Conservation (phyloP, 2,329 filamentous ascomycete species). For the Colletotrichum orchidophilum region DNA sequence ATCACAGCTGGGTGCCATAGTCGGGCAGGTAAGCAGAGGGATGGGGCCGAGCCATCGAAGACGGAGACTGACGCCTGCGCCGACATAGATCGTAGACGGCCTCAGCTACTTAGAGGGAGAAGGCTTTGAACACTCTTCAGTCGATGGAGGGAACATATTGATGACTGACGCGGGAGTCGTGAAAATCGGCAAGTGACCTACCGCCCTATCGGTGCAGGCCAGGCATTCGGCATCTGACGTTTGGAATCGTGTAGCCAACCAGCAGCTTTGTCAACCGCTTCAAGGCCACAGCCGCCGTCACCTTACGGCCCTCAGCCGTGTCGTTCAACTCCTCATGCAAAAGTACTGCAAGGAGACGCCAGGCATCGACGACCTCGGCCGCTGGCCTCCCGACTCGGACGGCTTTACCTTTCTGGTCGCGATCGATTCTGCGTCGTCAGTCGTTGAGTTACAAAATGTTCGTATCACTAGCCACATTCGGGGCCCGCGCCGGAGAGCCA, state of each 20-base stretch:
- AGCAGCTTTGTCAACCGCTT: background rate
- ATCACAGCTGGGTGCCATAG: background rate
- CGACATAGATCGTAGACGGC: background rate
- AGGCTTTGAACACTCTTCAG: background rate
- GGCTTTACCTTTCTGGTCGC: background rate
- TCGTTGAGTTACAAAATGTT: background rate
- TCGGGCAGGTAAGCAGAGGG: background rate
- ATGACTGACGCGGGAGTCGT: background rate
- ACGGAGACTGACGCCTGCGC: background rate
- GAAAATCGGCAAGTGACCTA: background rate
- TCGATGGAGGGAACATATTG: background rate
- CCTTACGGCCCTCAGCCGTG: background rate
- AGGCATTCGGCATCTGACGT: background rate
- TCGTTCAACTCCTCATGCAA: background rate
- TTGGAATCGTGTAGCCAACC: background rate
- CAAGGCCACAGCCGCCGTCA: background rate
- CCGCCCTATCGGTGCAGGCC: no score
- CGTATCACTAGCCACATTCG: background rate
- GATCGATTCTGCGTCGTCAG: background rate
- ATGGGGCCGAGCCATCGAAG: background rate
- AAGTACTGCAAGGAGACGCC: background rate
- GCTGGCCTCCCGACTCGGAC: background rate
- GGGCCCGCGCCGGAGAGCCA: no score
- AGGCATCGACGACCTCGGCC: background rate
- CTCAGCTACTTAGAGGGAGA: slow-evolving; percentile 2